Percentiles rank a stretch among this genome's conserved stretches.
Conservation (phyloP, 371 early-diverging fungal species). For the Lichtheimia corymbifera region DNA sequence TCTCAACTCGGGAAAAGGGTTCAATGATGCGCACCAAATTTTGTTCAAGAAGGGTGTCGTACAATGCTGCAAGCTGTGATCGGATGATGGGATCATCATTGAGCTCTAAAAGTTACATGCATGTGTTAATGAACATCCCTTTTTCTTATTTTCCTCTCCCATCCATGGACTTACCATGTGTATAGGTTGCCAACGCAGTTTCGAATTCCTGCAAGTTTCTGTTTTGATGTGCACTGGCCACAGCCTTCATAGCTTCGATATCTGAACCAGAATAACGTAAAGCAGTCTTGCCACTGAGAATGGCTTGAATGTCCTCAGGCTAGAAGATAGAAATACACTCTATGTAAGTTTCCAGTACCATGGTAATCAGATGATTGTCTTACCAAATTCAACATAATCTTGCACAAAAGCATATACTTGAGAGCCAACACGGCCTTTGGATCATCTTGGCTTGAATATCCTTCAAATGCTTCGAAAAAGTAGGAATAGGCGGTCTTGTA, state of each 20-base stretch:
- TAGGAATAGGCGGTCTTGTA: constrained; percentile 98
- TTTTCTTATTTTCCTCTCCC: neutral
- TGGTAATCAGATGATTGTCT: constrained; percentile 6
- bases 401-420: constrained; percentile 97
- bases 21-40: constrained; percentile 98
- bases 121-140: neutral
- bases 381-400: constrained; percentile 94
- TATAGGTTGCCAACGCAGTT: constrained; percentile 81
- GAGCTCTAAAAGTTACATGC: constrained; percentile 59
- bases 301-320: constrained; percentile 87
- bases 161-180: constrained; percentile 57
- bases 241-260: constrained; percentile 93
- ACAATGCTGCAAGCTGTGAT: constrained; percentile 86
- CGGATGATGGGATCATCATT: constrained; percentile 91
- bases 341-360: neutral
- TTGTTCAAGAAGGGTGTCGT: constrained; percentile 96
- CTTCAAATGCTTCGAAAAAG: constrained; percentile 98
- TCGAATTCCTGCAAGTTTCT: constrained; percentile 94
- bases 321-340: constrained; percentile 21
- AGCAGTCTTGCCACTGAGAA: constrained; percentile 83
- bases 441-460: constrained; percentile 86
- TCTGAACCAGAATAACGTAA: constrained; percentile 73
- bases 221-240: constrained; percentile 93
- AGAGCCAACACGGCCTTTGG: constrained; percentile 84
- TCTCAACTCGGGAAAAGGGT: constrained; percentile 97